Evolutionary conservation across 2,329 filamentous ascomycete genomes (phyloP).

Genomic region (Penicillium palitans): DNA sequence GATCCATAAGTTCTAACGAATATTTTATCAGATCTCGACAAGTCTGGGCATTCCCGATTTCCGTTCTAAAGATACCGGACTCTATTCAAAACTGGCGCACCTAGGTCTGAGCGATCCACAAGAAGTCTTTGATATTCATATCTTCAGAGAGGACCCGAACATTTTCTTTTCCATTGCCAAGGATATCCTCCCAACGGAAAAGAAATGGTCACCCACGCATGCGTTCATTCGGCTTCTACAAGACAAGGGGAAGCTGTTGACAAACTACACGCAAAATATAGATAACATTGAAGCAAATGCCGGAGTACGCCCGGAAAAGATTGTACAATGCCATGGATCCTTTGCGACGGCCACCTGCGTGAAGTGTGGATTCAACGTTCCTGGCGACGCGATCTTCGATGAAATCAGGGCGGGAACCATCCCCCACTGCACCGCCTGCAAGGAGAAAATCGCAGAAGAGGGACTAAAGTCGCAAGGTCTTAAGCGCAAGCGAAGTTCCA

Average conservation of each 20-base stretch:
- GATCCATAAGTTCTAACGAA: constrained; percentile 1
- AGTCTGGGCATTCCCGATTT: constrained; percentile 97
- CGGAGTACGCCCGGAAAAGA: constrained; percentile 74
- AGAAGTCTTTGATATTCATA: constrained; percentile 88
- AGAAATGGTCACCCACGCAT: constrained; percentile 86
- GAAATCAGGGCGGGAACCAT: constrained; percentile 75
- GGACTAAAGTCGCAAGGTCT: constrained; percentile 47
- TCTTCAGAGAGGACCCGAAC: constrained; percentile 81
- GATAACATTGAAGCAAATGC: constrained; percentile 91
- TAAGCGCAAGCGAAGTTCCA: constrained; percentile 56
- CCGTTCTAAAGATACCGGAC: constrained; percentile 85
- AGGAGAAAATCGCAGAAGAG: constrained; percentile 51
- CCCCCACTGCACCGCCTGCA: constrained; percentile 73
- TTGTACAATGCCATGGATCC: constrained; percentile 94
- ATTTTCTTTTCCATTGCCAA: constrained; percentile 92
- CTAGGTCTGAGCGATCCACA: constrained; percentile 81
- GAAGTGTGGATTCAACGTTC: constrained; percentile 72
- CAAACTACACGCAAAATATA: constrained; percentile 98
- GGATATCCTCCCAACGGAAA: constrained; percentile 79
- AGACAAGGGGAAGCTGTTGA: constrained; percentile 82
- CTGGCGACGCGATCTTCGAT: constrained; percentile 74
- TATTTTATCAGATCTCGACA: constrained; percentile 69
- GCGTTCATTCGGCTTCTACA: constrained; percentile 89
- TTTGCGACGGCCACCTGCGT: constrained; percentile 91
- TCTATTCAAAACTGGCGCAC: constrained; percentile 81